These are phyloP conservation scores for Umbelopsis sp. DNA, from an alignment of 192 early-diverging fungal species.

Conservation along the genomic window DNA sequence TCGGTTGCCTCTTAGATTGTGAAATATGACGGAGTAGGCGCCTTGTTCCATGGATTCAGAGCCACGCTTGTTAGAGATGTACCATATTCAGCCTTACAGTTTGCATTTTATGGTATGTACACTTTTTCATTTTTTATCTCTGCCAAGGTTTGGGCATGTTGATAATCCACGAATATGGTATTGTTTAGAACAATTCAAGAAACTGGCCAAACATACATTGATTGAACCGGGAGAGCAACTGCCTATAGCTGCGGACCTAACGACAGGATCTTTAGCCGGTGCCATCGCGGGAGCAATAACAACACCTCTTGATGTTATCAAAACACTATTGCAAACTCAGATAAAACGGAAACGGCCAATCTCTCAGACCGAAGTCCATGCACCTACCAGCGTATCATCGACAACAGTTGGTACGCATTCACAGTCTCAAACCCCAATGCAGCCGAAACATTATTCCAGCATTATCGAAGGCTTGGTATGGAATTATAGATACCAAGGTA, in stretches of 20 bases:
- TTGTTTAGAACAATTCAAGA: conserved; percentile 57
- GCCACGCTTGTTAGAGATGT: conserved; percentile 61
- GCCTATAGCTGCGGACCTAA: conserved; percentile 46
- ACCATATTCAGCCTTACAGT: conserved; percentile 60
- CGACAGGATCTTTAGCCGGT: conserved; percentile 55
- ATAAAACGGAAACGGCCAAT: conserved; percentile 1
- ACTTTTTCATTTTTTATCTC: neutral
- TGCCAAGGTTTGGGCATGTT: neutral
- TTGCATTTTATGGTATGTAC: conserved; percentile 58
- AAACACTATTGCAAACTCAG: conserved; percentile 57
- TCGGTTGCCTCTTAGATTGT: conserved; percentile 39
- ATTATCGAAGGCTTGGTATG: conserved; percentile 58
- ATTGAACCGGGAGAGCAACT: conserved; percentile 43
- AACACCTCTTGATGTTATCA: conserved; percentile 61
- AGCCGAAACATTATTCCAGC: conserved; percentile 52
- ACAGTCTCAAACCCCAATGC: conserved; percentile 10
- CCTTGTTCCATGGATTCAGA: conserved; percentile 58
- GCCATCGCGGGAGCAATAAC: conserved; percentile 61
- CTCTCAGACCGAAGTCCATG: neutral
- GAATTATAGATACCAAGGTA: conserved; percentile 57
- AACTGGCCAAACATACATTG: conserved; percentile 41
- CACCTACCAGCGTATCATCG: neutral
- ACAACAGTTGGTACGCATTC: conserved; percentile 12
- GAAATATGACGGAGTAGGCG: conserved; percentile 62
- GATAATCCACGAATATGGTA: neutral